A percentile compares a stretch with the other conserved stretches of the same genome.
Evolutionary conservation across 768 basidiomycete genomes (phyloP).

Genomic region (Macrolepiota albuminosa): DNA sequence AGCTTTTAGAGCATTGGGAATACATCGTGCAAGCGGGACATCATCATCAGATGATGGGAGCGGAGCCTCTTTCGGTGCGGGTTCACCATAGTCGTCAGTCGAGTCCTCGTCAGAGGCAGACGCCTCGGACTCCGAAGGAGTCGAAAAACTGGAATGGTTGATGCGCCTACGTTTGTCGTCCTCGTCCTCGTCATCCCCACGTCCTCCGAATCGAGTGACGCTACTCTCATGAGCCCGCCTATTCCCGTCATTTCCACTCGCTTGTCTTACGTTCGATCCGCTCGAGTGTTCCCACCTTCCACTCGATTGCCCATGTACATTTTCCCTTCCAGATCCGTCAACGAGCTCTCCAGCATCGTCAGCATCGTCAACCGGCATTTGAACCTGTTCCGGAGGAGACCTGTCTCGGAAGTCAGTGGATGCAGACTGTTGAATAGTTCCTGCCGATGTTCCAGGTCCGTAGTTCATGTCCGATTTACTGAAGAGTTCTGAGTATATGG

Average conservation of each 20-base stretch:
- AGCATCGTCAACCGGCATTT: conserved; percentile 9
- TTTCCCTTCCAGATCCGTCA: conserved; percentile 24
- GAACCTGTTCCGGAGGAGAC: conserved; percentile 1
- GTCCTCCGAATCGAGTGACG: conserved; percentile 34
- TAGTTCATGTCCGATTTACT: conserved; percentile 21
- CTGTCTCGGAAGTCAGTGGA: conserved; percentile 7
- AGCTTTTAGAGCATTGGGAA: conserved; percentile 78
- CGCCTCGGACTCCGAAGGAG: conserved; percentile 27
- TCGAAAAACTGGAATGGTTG: conserved; percentile 27
- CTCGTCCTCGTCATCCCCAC: conserved; percentile 31
- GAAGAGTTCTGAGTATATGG: conserved; percentile 12
- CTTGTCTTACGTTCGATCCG: conserved; percentile 14
- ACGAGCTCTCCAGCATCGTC: conserved; percentile 18
- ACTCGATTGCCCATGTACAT: too few relatives aligned
- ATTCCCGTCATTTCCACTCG: conserved; percentile 16
- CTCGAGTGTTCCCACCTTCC: conserved; percentile 10
- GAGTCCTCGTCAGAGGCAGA: conserved; percentile 38
- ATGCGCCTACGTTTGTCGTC: conserved; percentile 18
- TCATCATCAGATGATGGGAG: conserved; percentile 60
- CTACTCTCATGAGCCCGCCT: conserved; percentile 22
- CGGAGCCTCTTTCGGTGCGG: conserved; percentile 22
- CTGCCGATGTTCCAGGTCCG: conserved; percentile 42
- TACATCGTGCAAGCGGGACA: conserved; percentile 75
- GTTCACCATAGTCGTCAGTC: too few relatives aligned
- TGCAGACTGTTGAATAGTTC: conserved; percentile 32